phyloP scores from a whole-genome alignment of 1,284 basidiomycete species.

The Cystobasidium sp. region DNA sequence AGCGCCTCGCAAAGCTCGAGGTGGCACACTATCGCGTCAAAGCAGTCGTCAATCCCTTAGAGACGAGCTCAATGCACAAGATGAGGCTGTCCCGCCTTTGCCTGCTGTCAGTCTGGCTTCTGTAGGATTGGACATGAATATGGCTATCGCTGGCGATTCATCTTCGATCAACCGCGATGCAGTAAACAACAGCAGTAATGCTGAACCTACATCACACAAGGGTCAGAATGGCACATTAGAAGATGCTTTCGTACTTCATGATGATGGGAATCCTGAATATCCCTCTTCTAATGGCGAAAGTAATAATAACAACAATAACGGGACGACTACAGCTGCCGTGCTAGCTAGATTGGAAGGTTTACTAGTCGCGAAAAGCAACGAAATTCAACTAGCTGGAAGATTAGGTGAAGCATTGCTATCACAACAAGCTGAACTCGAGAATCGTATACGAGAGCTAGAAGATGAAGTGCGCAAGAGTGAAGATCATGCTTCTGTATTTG shows the following conservation, averaged over 20 bases:
- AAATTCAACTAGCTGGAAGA: conserved; percentile 83
- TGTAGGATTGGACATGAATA: conserved; percentile 4
- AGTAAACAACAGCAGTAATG: conserved; percentile 7
- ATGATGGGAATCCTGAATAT: background rate
- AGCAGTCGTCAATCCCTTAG: conserved; percentile 3
- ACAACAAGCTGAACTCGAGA: conserved; percentile 88
- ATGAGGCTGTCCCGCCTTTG: conserved; percentile 2
- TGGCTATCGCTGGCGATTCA: conserved; percentile 1
- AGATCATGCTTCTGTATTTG: conserved; percentile 20
- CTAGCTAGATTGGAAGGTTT: conserved; percentile 70
- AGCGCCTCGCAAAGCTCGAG: conserved; percentile 32
- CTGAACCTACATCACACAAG: background rate
- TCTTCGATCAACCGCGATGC: conserved; percentile 11
- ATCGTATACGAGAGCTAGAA: conserved; percentile 77
- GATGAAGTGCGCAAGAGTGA: conserved; percentile 47
- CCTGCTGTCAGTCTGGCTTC: conserved; percentile 11
- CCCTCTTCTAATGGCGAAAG: background rate
- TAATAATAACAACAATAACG: background rate
- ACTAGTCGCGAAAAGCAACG: conserved; percentile 83
- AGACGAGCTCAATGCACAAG: background rate
- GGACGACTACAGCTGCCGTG: background rate
- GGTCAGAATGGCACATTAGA: background rate
- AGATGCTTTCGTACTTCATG: background rate
- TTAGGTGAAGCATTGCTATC: conserved; percentile 87
- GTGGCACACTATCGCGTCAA: conserved; percentile 17